Evolutionary conservation across 306 rosid species (phyloP).

Genomic region (Begonia peltatifolia): DNA sequence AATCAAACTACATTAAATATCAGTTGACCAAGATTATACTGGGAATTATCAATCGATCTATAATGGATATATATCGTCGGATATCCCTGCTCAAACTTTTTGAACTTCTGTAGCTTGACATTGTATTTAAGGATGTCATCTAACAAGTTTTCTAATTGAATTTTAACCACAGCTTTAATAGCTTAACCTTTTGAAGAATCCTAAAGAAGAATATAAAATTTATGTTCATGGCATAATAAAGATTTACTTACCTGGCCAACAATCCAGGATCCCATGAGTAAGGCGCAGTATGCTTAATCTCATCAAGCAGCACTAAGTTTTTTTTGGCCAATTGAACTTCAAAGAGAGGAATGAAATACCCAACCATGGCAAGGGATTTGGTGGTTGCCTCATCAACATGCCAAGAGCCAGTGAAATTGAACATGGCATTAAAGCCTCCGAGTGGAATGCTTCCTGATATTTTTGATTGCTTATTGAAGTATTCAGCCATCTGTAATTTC

Average conservation of each 20-base stretch:
- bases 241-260: conserved; percentile 59
- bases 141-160: too few relatives aligned
- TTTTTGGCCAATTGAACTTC: conserved; percentile 39
- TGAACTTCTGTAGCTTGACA: too few relatives aligned
- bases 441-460: conserved; percentile 49
- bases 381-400: conserved; percentile 70
- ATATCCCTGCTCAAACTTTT: too few relatives aligned
- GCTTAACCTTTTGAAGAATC: too few relatives aligned
- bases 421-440: conserved; percentile 91
- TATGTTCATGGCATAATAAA: background rate
- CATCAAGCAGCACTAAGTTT: conserved; percentile 50
- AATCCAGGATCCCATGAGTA: conserved; percentile 90
- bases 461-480: conserved; percentile 58
- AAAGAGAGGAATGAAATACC: conserved; percentile 52
- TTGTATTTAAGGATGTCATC: too few relatives aligned
- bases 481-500: conserved; percentile 65
- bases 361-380: conserved; percentile 91
- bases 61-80: too few relatives aligned
- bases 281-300: conserved; percentile 74
- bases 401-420: conserved; percentile 85
- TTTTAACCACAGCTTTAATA: too few relatives aligned
- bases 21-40: too few relatives aligned
- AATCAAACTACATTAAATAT: too few relatives aligned
- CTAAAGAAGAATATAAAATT: too few relatives aligned
- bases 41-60: too few relatives aligned